A percentile compares a stretch with the other conserved stretches of the same genome.
These are phyloP conservation scores for Botryotinia narcissicola DNA, from an alignment of 2,329 filamentous ascomycete genomes.

Conservation along the genomic window DNA sequence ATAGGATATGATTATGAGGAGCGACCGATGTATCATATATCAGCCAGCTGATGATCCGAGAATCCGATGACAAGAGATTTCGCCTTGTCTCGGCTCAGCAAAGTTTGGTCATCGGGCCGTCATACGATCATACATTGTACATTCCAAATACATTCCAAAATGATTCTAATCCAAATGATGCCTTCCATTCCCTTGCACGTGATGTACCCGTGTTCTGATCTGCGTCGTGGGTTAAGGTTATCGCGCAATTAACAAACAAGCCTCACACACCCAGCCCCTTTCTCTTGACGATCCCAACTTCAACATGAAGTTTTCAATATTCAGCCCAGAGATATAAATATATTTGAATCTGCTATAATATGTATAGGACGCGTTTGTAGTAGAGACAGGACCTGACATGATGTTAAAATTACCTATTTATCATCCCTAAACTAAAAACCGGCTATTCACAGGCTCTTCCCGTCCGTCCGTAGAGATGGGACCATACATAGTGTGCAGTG, in stretches of 20 bases:
- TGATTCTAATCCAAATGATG: neutral
- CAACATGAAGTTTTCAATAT: neutral
- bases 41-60: neutral
- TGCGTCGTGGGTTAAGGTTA: conserved; percentile 7
- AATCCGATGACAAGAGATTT: neutral
- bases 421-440: neutral
- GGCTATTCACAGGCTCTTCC: neutral
- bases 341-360: neutral
- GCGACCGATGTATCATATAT: neutral
- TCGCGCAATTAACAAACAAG: neutral
- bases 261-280: neutral
- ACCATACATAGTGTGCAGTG: neutral
- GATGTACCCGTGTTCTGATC: conserved; percentile 2
- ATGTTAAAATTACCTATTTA: neutral
- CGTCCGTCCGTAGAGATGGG: neutral
- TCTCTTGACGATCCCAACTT: neutral
- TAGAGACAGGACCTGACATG: neutral
- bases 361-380: neutral
- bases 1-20: neutral
- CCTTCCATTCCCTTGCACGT: neutral
- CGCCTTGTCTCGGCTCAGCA: neutral
- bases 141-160: neutral
- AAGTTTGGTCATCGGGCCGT: neutral
- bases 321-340: neutral
- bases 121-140: neutral